Evolutionary conservation across 352 stramenopile genomes (phyloP).

Genomic region (Hyphochytrium catenoides): DNA sequence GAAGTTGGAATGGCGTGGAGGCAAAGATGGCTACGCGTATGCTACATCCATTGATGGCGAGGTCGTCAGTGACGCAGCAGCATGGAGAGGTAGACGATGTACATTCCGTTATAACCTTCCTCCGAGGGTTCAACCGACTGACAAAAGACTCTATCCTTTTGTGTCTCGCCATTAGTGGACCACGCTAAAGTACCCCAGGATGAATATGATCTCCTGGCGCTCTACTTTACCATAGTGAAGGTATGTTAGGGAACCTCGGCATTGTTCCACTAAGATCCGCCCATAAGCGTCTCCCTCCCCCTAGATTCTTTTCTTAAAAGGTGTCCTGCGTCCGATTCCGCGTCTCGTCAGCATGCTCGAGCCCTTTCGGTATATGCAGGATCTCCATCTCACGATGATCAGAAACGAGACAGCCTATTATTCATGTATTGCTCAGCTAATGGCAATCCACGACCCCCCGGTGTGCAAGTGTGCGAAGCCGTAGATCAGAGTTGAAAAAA

Average conservation of each 20-base stretch:
- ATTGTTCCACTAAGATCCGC: neutral
- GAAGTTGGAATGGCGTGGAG: too few species aligned
- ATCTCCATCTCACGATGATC: conserved; percentile 49
- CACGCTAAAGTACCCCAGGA: conserved; percentile 11
- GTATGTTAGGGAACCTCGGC: conserved; percentile 1
- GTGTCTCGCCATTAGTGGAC: neutral
- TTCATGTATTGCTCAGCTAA: conserved; percentile 44
- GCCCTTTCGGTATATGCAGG: conserved; percentile 21
- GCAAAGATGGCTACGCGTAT: too few species aligned
- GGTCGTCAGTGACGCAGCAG: too few species aligned
- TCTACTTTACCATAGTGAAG: conserved; percentile 54
- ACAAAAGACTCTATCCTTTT: too few species aligned
- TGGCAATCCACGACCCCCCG: conserved; percentile 16
- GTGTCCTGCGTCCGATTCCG: conserved; percentile 19
- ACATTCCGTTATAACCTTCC: too few species aligned
- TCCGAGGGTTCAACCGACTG: too few species aligned
- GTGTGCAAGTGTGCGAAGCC: too few species aligned
- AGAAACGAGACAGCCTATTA: conserved; percentile 69
- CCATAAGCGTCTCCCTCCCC: too few species aligned
- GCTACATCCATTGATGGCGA: too few species aligned
- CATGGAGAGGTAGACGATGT: too few species aligned
- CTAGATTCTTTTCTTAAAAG: conserved; percentile 41
- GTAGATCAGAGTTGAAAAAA: too few species aligned
- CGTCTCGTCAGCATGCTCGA: conserved; percentile 31
- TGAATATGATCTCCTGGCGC: conserved; percentile 47